Percentiles rank a stretch among this genome's conserved stretches.
Conservation (phyloP, 345 rosid species). For the Gossypium anomalum region DNA sequence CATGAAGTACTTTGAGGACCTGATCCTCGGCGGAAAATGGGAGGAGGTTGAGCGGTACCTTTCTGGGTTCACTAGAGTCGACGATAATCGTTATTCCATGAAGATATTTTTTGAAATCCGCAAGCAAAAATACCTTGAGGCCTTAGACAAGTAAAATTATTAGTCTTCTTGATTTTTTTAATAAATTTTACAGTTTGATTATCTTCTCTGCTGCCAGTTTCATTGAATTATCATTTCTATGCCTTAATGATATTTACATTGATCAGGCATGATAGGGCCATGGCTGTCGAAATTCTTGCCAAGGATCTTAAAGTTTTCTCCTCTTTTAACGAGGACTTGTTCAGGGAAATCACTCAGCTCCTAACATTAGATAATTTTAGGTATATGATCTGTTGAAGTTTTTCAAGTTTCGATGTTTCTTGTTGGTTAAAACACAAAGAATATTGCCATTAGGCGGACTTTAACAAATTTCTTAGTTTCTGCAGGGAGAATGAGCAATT, state of each 20-base stretch:
- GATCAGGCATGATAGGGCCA: conserved; percentile 29
- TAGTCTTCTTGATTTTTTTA: background rate
- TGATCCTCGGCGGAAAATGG: conserved; percentile 34
- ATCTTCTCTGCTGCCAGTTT: background rate
- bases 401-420: background rate
- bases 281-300: conserved; percentile 34
- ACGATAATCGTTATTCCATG: conserved; percentile 37
- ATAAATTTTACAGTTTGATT: background rate
- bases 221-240: background rate
- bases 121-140: conserved; percentile 42
- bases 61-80: conserved; percentile 32
- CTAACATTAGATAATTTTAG: conserved; percentile 37
- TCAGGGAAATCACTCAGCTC: conserved; percentile 37
- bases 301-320: conserved; percentile 41
- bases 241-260: background rate
- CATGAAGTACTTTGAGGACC: conserved; percentile 34
- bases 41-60: conserved; percentile 41
- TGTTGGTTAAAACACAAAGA: background rate
- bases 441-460: background rate
- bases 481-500: conserved; percentile 91
- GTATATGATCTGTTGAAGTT: conserved; percentile 13
- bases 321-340: conserved; percentile 31
- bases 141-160: conserved; percentile 35
- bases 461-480: background rate
- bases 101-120: conserved; percentile 42